Evolutionary conservation across 352 stramenopile species (phyloP), one percentile per base, ranked within the genome.

Genomic region (Plasmopara halstedii): DNA sequence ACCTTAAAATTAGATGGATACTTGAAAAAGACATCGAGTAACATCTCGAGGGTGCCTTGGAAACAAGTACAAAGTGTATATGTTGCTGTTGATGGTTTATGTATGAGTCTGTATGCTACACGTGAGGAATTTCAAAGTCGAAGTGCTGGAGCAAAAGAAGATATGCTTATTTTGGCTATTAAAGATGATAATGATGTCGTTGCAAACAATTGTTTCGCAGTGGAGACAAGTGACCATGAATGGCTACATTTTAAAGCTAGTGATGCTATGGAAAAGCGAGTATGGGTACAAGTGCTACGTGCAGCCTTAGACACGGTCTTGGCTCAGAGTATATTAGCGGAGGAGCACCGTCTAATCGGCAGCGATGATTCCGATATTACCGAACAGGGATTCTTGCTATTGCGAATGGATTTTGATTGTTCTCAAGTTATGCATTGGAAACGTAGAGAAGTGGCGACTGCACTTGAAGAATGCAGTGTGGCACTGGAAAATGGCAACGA

Each of bases 101-200:
- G 43, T 10, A 38, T 87, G 9, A 53, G 58, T 1, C 76, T 87
- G 17, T 82, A 76, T 45, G 70, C 69, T 1, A 72, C 71, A 1
- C 62, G 73, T 3, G 78, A 90, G 23, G 67, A 64, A 0, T 86
- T 77, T 27, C 84, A 85, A 23, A 53, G 61, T 15, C 67, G 66
- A 26, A 49, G 43, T 0, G 58, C 43, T 18, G 53, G 46, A 0
- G 42, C 52, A 19, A 32, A 55, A 21, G 47, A 46, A 10, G 48
- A 57, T 4, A 56, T 73, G 26, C 69, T 64, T 1, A 44, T 71
- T 0, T 42, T 80, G 0, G 60, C 62, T 1, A 59, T 70, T 2
- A 66, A 71, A 36, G 47, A 59, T 36, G 53, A 59, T 3, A 47
- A 58, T 10, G 54, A 46, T 2, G 48, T 54, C 11, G 44, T 50